phyloP scores from a whole-genome alignment of 2,329 filamentous ascomycete species.

The Lachnellula arida region DNA sequence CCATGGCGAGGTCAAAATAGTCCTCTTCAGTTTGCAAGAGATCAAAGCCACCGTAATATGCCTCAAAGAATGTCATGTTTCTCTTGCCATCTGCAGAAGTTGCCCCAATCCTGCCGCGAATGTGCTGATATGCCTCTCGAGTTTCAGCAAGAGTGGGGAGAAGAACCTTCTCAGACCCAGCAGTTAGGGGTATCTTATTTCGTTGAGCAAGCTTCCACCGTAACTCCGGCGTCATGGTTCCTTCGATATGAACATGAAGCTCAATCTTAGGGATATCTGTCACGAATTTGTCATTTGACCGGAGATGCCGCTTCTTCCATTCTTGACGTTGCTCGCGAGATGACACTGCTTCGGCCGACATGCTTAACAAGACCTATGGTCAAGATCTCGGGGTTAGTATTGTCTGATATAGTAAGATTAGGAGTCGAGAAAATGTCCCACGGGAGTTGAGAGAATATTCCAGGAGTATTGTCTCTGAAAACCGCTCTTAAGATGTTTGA shows the following conservation, averaged over 20 bases:
- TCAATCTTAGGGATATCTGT: conserved; percentile 68
- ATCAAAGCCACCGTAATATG: conserved; percentile 71
- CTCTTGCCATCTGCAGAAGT: conserved; percentile 6
- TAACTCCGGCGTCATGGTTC: conserved; percentile 62
- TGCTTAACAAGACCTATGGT: neutral
- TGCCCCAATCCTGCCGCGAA: conserved; percentile 16
- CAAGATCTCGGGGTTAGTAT: neutral
- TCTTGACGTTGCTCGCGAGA: conserved; percentile 12
- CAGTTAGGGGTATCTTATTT: conserved; percentile 45
- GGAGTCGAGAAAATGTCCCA: neutral
- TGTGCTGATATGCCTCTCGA: conserved; percentile 12
- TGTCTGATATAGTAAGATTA: neutral
- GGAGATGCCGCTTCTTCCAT: conserved; percentile 5
- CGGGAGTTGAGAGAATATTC: too few species aligned
- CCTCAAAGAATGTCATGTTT: conserved; percentile 54
- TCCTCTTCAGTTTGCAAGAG: conserved; percentile 60
- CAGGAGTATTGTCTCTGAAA: too few species aligned
- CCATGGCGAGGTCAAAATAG: conserved; percentile 66
- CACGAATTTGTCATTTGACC: conserved; percentile 45
- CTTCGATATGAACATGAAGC: conserved; percentile 76
- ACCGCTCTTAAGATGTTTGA: too few species aligned
- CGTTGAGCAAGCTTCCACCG: conserved; percentile 63
- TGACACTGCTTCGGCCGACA: conserved; percentile 6
- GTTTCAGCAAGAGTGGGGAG: conserved; percentile 13
- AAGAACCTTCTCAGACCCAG: conserved; percentile 6